Percentiles rank a stretch among this genome's conserved stretches.
phyloP scores from a whole-genome alignment of 441 rosid genomes.

The Gossypium laxum region DNA sequence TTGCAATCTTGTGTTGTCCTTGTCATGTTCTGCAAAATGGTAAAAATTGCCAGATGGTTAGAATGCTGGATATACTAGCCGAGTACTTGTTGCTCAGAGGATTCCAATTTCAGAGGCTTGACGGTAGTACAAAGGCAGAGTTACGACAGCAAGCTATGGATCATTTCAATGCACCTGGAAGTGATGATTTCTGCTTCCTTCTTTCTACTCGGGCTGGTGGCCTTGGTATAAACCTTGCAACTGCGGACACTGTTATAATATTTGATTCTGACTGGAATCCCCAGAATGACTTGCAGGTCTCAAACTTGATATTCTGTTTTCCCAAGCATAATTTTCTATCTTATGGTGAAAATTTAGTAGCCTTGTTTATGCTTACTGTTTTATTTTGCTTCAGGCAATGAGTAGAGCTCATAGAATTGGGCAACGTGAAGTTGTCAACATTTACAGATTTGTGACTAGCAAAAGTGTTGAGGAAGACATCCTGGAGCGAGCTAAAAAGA shows the following conservation, averaged over 20 bases:
- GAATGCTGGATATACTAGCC: conserved; percentile 93
- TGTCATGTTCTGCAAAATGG: not conserved
- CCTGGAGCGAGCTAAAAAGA: conserved; percentile 95
- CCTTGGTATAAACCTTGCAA: conserved; percentile 96
- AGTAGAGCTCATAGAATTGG: conserved; percentile 99
- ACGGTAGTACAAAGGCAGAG: conserved; percentile 98
- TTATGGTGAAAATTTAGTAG: not conserved
- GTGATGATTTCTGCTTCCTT: conserved; percentile 98
- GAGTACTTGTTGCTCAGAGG: conserved; percentile 85
- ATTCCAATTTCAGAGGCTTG: conserved; percentile 95
- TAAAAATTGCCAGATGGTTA: conserved; percentile 67
- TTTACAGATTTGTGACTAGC: conserved; percentile 97
- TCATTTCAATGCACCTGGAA: conserved; percentile 95
- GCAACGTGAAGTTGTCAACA: conserved; percentile 96
- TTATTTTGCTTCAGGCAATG: conserved; percentile 67
- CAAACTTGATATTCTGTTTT: conserved; percentile 5
- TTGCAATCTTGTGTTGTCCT: not conserved
- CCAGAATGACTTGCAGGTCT: conserved; percentile 95
- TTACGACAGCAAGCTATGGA: conserved; percentile 98
- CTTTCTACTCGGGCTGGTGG: conserved; percentile 99
- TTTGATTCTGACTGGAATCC: conserved; percentile 99
- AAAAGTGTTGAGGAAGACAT: conserved; percentile 99
- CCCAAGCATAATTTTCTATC: conserved; percentile 9
- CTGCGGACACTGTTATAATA: conserved; percentile 97
- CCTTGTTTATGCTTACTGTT: conserved; percentile 8